These are phyloP conservation scores for Sphagnum contortum DNA, from an alignment of 225 moss, liverwort and hornwort species.

Conservation along the genomic window DNA sequence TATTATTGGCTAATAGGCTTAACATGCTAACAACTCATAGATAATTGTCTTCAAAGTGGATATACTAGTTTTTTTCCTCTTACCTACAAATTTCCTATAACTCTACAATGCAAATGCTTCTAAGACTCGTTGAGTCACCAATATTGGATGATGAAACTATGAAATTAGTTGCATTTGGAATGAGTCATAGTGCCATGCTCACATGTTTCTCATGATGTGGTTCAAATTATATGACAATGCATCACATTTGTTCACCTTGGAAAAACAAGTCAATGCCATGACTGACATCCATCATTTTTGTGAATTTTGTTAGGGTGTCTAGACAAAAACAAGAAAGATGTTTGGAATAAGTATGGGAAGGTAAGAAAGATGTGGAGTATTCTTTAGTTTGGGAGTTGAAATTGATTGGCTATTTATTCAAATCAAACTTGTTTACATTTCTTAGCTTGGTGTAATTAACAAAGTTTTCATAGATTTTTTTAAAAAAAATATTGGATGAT, in stretches of 20 bases:
- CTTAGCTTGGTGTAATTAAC: too few species aligned
- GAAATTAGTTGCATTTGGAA: slow-evolving; percentile 69
- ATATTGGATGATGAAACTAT: slow-evolving; percentile 66
- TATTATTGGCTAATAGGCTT: too few species aligned
- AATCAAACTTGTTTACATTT: too few species aligned
- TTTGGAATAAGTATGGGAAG: slow-evolving; percentile 99
- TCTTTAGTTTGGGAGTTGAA: too few species aligned
- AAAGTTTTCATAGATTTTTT: too few species aligned
- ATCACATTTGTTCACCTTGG: neutral
- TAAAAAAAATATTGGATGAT: too few species aligned
- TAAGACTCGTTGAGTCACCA: slow-evolving; percentile 68
- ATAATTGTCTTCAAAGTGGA: too few species aligned
- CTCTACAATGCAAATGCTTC: slow-evolving; percentile 52
- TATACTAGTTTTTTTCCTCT: too few species aligned
- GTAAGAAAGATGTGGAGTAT: slow-evolving; percentile 11
- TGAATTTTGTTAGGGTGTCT: neutral
- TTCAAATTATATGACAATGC: neutral
- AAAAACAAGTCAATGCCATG: neutral
- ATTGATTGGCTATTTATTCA: too few species aligned
- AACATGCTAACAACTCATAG: too few species aligned
- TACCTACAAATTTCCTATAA: too few species aligned
- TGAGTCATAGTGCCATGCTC: slow-evolving; percentile 74
- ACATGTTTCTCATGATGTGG: slow-evolving; percentile 37
- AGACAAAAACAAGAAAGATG: slow-evolving; percentile 70
- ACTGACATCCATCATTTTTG: neutral